Base-by-base conservation (phyloP, 1,284 basidiomycete genomes). In the Tilletia caries region DNA sequence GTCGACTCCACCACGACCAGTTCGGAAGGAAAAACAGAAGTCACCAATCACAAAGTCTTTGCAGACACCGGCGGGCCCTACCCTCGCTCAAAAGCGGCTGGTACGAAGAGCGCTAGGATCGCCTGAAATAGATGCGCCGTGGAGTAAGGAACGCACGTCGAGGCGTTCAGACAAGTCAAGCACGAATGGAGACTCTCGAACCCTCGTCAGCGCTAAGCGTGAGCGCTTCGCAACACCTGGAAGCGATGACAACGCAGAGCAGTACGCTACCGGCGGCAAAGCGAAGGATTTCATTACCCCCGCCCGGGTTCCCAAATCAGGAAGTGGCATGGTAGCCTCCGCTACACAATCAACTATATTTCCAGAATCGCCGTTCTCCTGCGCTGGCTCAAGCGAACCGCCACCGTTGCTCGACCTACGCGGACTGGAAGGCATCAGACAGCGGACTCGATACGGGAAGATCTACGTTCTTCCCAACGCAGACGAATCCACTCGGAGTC, bases 391-490 rank as follows among this genome's bases (percentile, higher is more conserved):
- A 29, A n/a, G 1, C 10, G 58, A 25, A 18, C 10, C 58, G 32
- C 29, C 58, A 29, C 33, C 58, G 18, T 20, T 29, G 18, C 58
- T 62, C 58, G 58, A 62, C 58, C 33, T 62, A 10, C 58, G 58
- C 12, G 58, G 58, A 13, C 33, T 62, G 15, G 58, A 62, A 37
- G 58, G 58, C 58, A 62, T 62, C 58, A 25, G 58, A 32, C 58
- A 62, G 58, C 58, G 58, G 18, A 62, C 58, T 8, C 58, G 58
- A 3, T 62, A 62, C 18, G 58, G 58, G 27, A 62, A 62, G n/a
- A 29, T 62, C 27, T 62, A 62, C 58, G 58, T 62, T 23, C 32
- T 62, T 12, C 58, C 58, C n/a, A n/a, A 29, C 18, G 13, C 27
- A 1, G 29, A 34, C 13, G 52, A 54, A 27, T 3, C 52, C 5